Evolutionary conservation across 352 stramenopile species (phyloP).

Genomic region (Phytophthora agathidicida): DNA sequence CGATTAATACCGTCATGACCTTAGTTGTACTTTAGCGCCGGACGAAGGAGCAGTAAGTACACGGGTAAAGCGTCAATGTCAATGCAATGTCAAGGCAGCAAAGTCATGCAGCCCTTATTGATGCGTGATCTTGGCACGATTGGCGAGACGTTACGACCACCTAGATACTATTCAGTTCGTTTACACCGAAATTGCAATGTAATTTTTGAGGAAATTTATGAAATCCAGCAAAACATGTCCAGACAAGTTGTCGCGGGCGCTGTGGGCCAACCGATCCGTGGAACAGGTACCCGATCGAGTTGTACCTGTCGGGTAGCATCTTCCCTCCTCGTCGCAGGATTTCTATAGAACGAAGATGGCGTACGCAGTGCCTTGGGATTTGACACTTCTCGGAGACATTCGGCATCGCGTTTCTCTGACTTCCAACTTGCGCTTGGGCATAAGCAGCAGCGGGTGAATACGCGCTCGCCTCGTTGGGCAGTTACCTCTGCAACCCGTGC

Average conservation of each 20-base stretch:
- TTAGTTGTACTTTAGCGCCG: not conserved
- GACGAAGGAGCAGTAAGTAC: not conserved
- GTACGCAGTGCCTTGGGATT: conserved; percentile 26
- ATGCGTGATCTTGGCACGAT: conserved; percentile 18
- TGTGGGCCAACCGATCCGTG: conserved; percentile 11
- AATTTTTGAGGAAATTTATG: not conserved
- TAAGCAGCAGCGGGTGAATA: conserved; percentile 14
- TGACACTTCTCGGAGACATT: conserved; percentile 33
- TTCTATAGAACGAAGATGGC: conserved; percentile 7
- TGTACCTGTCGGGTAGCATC: conserved; percentile 15
- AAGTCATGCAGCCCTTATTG: conserved; percentile 4
- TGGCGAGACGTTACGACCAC: conserved; percentile 28
- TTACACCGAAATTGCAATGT: no score
- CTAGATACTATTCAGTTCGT: conserved; percentile 1
- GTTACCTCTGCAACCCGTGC: no score
- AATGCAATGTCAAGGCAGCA: no score
- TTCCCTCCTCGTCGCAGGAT: conserved; percentile 24
- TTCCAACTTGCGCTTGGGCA: conserved; percentile 5
- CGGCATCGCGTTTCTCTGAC: conserved; percentile 25
- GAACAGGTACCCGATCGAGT: not conserved
- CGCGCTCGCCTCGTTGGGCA: not conserved
- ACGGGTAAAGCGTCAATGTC: not conserved
- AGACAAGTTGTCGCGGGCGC: not conserved
- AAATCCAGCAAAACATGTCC: conserved; percentile 31
- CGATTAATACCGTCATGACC: conserved; percentile 13